phyloP scores from a whole-genome alignment of 129 eudicot species.

The Helianthus annuus region DNA sequence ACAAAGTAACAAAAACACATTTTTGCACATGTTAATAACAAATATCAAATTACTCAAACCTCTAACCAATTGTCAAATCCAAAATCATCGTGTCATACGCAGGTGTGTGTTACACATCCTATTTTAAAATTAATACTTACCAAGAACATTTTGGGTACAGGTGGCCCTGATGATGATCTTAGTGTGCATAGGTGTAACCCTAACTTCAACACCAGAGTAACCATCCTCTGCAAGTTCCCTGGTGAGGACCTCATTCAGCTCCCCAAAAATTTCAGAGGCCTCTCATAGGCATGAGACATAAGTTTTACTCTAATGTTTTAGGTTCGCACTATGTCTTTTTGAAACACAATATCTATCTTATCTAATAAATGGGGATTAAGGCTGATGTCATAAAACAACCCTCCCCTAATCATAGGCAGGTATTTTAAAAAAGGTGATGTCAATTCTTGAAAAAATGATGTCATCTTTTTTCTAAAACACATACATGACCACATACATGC shows the following conservation, averaged over 20 bases:
- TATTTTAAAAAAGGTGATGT: too few relatives aligned
- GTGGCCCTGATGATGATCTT: slow-evolving; percentile 86
- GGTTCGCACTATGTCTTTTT: too few relatives aligned
- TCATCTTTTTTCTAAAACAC: too few relatives aligned
- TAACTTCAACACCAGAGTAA: slow-evolving; percentile 89
- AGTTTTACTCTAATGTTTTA: too few relatives aligned
- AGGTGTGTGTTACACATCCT: neutral
- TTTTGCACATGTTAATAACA: neutral
- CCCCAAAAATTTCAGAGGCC: too few relatives aligned
- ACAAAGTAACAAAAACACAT: neutral
- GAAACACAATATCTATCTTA: too few relatives aligned
- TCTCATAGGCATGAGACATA: too few relatives aligned
- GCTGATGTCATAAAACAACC: too few relatives aligned
- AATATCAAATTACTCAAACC: neutral
- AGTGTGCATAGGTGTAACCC: slow-evolving; percentile 87
- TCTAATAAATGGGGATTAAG: too few relatives aligned
- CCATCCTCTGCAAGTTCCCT: slow-evolving; percentile 90
- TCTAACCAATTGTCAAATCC: neutral
- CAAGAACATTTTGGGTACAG: slow-evolving; percentile 83
- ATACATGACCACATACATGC: too few relatives aligned
- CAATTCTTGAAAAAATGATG: too few relatives aligned
- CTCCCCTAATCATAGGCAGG: too few relatives aligned
- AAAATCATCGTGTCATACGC: neutral
- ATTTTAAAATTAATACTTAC: slow-evolving; percentile 22
- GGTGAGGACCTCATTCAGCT: slow-evolving; percentile 78